phyloP scores from a whole-genome alignment of 768 basidiomycete genomes.

The Hypholoma fasciculare region DNA sequence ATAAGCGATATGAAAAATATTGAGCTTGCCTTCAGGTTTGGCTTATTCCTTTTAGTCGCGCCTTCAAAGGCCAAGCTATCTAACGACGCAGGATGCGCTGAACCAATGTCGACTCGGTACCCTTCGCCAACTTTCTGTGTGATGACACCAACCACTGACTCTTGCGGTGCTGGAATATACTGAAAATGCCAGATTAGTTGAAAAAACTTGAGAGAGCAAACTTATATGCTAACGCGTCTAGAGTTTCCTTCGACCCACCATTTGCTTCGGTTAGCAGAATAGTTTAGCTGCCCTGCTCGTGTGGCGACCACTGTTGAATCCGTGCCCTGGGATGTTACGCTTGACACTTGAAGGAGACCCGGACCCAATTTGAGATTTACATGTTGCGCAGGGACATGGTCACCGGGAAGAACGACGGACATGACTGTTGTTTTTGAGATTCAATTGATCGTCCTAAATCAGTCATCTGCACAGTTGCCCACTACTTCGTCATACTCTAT shows the following conservation, averaged over 20 bases:
- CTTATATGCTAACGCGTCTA: conserved; percentile 63
- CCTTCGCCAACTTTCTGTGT: conserved; percentile 82
- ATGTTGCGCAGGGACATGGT: conserved; percentile 70
- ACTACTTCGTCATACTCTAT: no score
- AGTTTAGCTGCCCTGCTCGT: conserved; percentile 68
- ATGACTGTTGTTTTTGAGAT: conserved; percentile 26
- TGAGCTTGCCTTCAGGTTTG: conserved; percentile 80
- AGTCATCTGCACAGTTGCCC: not conserved
- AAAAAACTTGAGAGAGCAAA: conserved; percentile 2
- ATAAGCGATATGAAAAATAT: not conserved
- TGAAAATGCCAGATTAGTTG: conserved; percentile 28
- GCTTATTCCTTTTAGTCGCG: conserved; percentile 91
- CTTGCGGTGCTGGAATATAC: conserved; percentile 91
- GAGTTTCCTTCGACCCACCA: conserved; percentile 92
- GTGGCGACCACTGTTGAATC: conserved; percentile 52
- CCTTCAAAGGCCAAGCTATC: conserved; percentile 95
- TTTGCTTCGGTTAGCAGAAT: conserved; percentile 69
- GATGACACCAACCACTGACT: conserved; percentile 86
- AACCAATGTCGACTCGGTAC: conserved; percentile 92
- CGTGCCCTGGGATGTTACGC: conserved; percentile 23
- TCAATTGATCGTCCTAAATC: conserved; percentile 9
- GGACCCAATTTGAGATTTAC: conserved; percentile 87
- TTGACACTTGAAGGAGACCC: conserved; percentile 60
- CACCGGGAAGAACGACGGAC: conserved; percentile 78
- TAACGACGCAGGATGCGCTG: conserved; percentile 80